phyloP scores from a whole-genome alignment of 164 flowering plant genomes.

The Buxus sempervirens region DNA sequence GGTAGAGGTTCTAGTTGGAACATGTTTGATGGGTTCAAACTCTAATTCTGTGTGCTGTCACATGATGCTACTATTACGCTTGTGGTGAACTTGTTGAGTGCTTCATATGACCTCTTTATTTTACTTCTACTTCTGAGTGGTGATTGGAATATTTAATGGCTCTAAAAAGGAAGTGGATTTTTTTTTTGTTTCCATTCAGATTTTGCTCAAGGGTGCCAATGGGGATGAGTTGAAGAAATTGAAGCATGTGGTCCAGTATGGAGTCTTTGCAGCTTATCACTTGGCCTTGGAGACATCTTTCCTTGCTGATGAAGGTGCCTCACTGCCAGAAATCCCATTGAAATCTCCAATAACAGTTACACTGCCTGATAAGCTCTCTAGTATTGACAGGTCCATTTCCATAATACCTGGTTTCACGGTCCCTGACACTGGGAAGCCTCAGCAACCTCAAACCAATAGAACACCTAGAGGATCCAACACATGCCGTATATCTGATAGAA shows the following conservation, averaged over 20 bases:
- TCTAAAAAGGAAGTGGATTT: background rate
- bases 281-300: slow-evolving; percentile 96
- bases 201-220: slow-evolving; percentile 87
- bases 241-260: slow-evolving; percentile 93
- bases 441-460: slow-evolving; percentile 26
- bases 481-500: slow-evolving; percentile 22
- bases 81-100: background rate
- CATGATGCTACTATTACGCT: background rate
- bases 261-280: slow-evolving; percentile 96
- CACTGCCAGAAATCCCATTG: slow-evolving; percentile 81
- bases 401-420: slow-evolving; percentile 69
- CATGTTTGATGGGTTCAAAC: no score
- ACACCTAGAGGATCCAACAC: slow-evolving; percentile 36
- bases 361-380: slow-evolving; percentile 71
- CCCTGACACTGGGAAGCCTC: slow-evolving; percentile 35
- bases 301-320: slow-evolving; percentile 98
- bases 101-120: no score
- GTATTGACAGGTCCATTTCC: slow-evolving; percentile 77
- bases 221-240: slow-evolving; percentile 92
- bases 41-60: background rate
- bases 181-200: slow-evolving; percentile 36
- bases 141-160: background rate
- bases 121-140: no score
- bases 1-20: no score
- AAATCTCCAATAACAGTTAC: slow-evolving; percentile 78